phyloP scores from a whole-genome alignment of 139 green algal genomes.

The Coccomyxa sp. region DNA sequence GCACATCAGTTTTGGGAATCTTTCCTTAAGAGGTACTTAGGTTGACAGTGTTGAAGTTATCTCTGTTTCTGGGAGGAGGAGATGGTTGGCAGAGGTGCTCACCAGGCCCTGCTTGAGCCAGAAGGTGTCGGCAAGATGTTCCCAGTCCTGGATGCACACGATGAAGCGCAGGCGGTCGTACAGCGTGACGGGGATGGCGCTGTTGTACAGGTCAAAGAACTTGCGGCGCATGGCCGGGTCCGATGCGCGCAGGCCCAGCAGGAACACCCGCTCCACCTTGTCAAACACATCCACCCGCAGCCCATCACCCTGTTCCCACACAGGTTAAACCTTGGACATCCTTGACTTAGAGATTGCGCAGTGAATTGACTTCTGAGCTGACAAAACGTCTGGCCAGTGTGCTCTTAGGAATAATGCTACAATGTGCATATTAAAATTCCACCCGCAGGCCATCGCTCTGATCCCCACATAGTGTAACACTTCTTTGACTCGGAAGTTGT shows the following conservation, averaged over 20 bases:
- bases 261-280: conserved; percentile 85
- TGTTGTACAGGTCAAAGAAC: conserved; percentile 92
- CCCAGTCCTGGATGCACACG: conserved; percentile 88
- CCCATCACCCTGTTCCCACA: conserved; percentile 24
- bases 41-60: not conserved
- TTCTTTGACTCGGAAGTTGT: not conserved
- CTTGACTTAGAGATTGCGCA: not conserved
- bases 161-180: conserved; percentile 91
- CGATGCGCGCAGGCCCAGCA: conserved; percentile 78
- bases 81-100: not conserved
- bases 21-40: not conserved
- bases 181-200: conserved; percentile 58
- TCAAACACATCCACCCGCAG: conserved; percentile 72
- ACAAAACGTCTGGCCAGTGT: no score
- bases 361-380: no score
- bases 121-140: conserved; percentile 78
- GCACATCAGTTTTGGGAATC: no score
- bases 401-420: no score
- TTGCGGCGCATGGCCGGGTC: conserved; percentile 55
- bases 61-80: not conserved
- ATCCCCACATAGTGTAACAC: no score
- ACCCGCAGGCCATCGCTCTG: no score
- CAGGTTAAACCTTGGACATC: not conserved
- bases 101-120: conserved; percentile 95
- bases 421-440: no score